A percentile compares a stretch with the other conserved stretches of the same genome.
phyloP scores from a whole-genome alignment of 2,329 filamentous ascomycete genomes.

The Lachnellula cervina region DNA sequence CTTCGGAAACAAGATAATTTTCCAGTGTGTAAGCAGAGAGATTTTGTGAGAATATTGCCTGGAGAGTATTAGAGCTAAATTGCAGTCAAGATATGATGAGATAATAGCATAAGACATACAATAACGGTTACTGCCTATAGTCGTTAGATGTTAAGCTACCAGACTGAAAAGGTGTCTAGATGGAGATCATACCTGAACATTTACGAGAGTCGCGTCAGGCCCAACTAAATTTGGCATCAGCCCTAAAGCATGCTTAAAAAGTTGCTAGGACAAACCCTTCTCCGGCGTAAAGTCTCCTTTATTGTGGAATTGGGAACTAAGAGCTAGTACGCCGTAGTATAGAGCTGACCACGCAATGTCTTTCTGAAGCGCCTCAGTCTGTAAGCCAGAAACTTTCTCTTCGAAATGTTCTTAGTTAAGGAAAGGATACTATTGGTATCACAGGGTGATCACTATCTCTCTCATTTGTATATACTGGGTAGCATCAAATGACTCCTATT shows the following conservation, averaged over 20 bases:
- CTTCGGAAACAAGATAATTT: slow-evolving; percentile 31
- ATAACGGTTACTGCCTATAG: slow-evolving; percentile 12
- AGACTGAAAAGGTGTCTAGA: not conserved
- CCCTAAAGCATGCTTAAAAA: slow-evolving; percentile 36
- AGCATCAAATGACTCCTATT: too few species aligned
- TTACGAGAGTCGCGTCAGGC: slow-evolving; percentile 21
- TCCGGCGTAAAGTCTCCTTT: slow-evolving; percentile 37
- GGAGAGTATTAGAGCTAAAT: slow-evolving; percentile 9
- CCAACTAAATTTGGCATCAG: slow-evolving; percentile 33
- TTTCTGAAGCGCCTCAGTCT: slow-evolving; percentile 22
- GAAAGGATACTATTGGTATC: too few species aligned
- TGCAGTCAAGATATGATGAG: not conserved
- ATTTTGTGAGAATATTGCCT: slow-evolving; percentile 35
- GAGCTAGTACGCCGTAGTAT: slow-evolving; percentile 31
- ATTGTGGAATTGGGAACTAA: slow-evolving; percentile 14
- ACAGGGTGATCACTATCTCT: too few species aligned
- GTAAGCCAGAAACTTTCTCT: slow-evolving; percentile 24
- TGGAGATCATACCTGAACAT: slow-evolving; percentile 25
- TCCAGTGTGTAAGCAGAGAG: slow-evolving; percentile 33
- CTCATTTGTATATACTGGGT: too few species aligned
- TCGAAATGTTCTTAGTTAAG: slow-evolving; percentile 36
- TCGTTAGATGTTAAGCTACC: not conserved
- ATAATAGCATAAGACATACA: not conserved
- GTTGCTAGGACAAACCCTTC: slow-evolving; percentile 36
- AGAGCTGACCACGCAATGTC: slow-evolving; percentile 35